Percentiles rank a stretch among this genome's conserved stretches.
These are phyloP conservation scores for Desmodesmus armatus DNA, from an alignment of 139 green algal genomes.

Conservation along the genomic window DNA sequence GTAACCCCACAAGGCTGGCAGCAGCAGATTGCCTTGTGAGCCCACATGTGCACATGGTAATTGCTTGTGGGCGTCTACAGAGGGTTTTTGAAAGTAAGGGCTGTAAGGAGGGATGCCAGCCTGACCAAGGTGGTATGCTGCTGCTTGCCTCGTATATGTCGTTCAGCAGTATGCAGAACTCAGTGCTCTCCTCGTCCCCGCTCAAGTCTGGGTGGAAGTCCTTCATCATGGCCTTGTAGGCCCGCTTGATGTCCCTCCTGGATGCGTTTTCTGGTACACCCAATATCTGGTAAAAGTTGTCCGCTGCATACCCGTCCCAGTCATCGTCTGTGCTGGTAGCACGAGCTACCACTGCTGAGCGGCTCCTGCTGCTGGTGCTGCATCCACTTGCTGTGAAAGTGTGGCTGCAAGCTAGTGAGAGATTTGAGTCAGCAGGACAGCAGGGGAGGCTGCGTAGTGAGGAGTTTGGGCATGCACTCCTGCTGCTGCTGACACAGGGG, in stretches of 20 bases:
- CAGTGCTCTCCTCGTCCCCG: slow-evolving; percentile 53
- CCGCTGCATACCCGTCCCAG: slow-evolving; percentile 4
- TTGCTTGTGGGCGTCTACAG: no score
- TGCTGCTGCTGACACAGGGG: no score
- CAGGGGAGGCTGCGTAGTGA: no score
- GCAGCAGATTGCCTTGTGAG: neutral
- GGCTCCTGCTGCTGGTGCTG: no score
- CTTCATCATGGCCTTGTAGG: slow-evolving; percentile 50
- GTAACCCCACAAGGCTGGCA: neutral
- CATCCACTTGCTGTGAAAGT: no score
- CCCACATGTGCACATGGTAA: no score
- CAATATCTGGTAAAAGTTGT: slow-evolving; percentile 42
- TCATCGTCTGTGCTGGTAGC: neutral
- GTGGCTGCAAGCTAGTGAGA: neutral
- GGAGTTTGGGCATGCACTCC: no score
- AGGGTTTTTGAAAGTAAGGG: no score
- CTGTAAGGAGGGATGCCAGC: no score
- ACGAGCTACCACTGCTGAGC: neutral
- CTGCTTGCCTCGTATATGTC: slow-evolving; percentile 66
- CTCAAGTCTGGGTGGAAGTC: slow-evolving; percentile 64
- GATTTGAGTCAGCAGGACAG: no score
- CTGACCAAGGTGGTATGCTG: neutral
- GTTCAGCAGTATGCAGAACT: slow-evolving; percentile 69
- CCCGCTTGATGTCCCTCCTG: slow-evolving; percentile 13
- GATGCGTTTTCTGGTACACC: neutral